phyloP scores from a whole-genome alignment of 2,329 filamentous ascomycete species.

The Blastomyces emzantsi region DNA sequence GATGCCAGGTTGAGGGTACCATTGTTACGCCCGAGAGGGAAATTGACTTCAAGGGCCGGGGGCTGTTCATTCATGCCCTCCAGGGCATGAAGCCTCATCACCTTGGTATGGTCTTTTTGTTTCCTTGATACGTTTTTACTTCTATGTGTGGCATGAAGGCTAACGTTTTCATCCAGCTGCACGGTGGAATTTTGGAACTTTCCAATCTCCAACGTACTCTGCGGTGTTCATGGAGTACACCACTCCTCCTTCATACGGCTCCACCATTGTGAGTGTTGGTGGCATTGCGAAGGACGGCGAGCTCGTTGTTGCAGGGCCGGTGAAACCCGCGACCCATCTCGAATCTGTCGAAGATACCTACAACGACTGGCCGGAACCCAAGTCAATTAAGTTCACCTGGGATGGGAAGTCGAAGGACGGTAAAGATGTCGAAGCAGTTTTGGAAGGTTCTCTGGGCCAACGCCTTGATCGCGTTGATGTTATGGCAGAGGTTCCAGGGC shows the following conservation, averaged over 20 bases:
- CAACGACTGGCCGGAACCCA: conserved; percentile 85
- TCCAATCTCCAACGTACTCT: conserved; percentile 78
- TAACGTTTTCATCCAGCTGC: conserved; percentile 45
- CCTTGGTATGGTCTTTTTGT: conserved; percentile 48
- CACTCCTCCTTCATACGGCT: conserved; percentile 86
- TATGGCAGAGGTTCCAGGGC: conserved; percentile 91
- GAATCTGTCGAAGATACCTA: conserved; percentile 61
- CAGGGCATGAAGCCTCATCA: conserved; percentile 99
- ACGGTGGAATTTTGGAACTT: conserved; percentile 87
- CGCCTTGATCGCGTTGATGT: conserved; percentile 80
- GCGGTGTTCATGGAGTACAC: conserved; percentile 94
- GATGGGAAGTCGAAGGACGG: conserved; percentile 66
- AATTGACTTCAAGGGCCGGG: conserved; percentile 71
- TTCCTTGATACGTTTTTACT: background rate
- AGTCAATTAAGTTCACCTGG: conserved; percentile 67
- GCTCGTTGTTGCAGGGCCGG: conserved; percentile 62
- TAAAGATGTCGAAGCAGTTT: conserved; percentile 57
- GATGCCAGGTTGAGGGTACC: conserved; percentile 69
- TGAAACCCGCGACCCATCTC: conserved; percentile 59
- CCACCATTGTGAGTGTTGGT: conserved; percentile 73
- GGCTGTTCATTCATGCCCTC: conserved; percentile 72
- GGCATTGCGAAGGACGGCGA: conserved; percentile 72
- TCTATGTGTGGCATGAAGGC: background rate
- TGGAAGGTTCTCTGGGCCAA: conserved; percentile 60
- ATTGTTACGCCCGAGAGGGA: conserved; percentile 75